Conservation (phyloP, 768 basidiomycete species). For the Paxillus involutus region DNA sequence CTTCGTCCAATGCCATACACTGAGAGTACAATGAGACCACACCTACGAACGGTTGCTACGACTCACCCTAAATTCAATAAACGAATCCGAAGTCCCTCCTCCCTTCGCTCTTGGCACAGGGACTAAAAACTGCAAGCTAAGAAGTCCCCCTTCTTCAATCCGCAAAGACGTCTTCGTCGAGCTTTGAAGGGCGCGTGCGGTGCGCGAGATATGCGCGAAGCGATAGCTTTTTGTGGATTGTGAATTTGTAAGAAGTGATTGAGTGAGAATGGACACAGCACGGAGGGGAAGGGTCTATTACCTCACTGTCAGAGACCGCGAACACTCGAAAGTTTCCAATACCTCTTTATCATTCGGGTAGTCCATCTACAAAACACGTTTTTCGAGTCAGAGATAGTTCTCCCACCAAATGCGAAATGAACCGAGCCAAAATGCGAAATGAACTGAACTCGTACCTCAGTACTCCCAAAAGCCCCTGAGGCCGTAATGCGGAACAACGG, state of each 20-base stretch:
- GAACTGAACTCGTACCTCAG: conserved; percentile 54
- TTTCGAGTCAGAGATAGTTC: conserved; percentile 1
- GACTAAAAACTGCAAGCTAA: conserved; percentile 92
- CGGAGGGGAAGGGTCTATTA: conserved; percentile 29
- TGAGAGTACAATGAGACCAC: conserved; percentile 14
- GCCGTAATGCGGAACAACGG: conserved; percentile 82
- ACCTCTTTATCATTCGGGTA: conserved; percentile 93
- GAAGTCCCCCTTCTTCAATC: conserved; percentile 77
- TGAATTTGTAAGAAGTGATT: background rate
- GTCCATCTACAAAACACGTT: conserved; percentile 70
- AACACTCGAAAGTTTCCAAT: conserved; percentile 87
- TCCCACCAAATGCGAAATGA: background rate
- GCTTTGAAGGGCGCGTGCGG: conserved; percentile 72
- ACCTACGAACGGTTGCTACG: background rate
- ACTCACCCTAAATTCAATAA: conserved; percentile 87
- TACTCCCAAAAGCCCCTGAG: conserved; percentile 78
- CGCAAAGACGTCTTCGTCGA: conserved; percentile 89
- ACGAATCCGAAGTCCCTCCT: conserved; percentile 54
- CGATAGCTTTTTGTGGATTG: conserved; percentile 60
- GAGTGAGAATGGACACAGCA: background rate
- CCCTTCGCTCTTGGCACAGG: conserved; percentile 43
- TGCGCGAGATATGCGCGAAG: conserved; percentile 71
- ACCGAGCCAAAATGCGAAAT: background rate
- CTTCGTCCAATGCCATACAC: conserved; percentile 33
- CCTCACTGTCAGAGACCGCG: conserved; percentile 67